These are phyloP conservation scores for Apophysomyces ossiformis DNA, from an alignment of 371 early-diverging fungal genomes.

Conservation along the genomic window DNA sequence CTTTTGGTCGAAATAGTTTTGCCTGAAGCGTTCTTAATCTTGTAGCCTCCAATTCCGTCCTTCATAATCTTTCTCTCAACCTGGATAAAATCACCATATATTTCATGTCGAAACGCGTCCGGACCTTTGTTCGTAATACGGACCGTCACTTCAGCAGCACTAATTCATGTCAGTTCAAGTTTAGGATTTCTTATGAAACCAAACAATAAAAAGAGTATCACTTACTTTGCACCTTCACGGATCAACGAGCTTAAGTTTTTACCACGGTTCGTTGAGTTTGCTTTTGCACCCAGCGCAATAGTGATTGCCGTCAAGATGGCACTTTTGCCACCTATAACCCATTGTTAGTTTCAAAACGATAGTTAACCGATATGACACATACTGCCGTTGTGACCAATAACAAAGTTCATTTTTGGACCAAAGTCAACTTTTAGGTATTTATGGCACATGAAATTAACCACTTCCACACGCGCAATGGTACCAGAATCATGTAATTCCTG, in stretches of 20 bases:
- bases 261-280: slow-evolving; percentile 85
- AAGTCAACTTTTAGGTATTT: slow-evolving; percentile 76
- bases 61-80: slow-evolving; percentile 83
- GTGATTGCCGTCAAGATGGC: slow-evolving; percentile 93
- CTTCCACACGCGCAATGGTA: slow-evolving; percentile 79
- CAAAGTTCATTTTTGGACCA: slow-evolving; percentile 92
- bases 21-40: slow-evolving; percentile 68
- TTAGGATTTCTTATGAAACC: background rate
- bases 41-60: slow-evolving; percentile 76
- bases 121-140: slow-evolving; percentile 82
- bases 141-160: slow-evolving; percentile 70
- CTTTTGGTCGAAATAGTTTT: slow-evolving; percentile 72
- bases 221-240: slow-evolving; percentile 79
- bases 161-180: slow-evolving; percentile 18
- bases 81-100: slow-evolving; percentile 81
- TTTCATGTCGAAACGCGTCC: slow-evolving; percentile 80
- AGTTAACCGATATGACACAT: slow-evolving; percentile 23
- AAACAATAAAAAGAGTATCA: slow-evolving; percentile 8
- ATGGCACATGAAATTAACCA: slow-evolving; percentile 97
- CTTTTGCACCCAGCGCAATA: slow-evolving; percentile 91
- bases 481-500: slow-evolving; percentile 65
- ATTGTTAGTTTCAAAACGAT: background rate
- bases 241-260: slow-evolving; percentile 79
- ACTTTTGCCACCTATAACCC: slow-evolving; percentile 82
- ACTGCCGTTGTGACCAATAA: slow-evolving; percentile 95